Conservation (phyloP, 176 grass and related monocot species). For the Rhipidocladum racemiflorum region DNA sequence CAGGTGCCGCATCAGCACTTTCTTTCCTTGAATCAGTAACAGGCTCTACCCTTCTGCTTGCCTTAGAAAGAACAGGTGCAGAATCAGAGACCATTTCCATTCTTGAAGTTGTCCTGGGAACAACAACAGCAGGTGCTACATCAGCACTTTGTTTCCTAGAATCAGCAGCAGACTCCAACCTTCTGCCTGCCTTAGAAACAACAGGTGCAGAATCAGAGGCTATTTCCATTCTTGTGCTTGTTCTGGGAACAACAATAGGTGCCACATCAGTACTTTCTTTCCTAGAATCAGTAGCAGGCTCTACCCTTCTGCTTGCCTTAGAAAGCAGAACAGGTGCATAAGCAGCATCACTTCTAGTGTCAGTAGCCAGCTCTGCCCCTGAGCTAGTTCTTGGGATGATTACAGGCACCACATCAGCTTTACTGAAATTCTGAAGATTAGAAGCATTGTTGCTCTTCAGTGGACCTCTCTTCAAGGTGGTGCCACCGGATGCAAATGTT, state of each 20-base stretch:
- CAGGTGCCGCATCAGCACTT: slow-evolving; percentile 54
- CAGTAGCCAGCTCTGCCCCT: slow-evolving; percentile 56
- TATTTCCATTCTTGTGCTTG: slow-evolving; percentile 59
- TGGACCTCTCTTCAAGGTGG: slow-evolving; percentile 68
- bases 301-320: slow-evolving; percentile 45
- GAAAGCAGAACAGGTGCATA: slow-evolving; percentile 48
- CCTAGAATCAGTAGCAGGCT: slow-evolving; percentile 44
- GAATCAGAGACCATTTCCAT: slow-evolving; percentile 61
- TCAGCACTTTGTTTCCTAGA: slow-evolving; percentile 72
- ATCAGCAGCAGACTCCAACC: slow-evolving; percentile 45
- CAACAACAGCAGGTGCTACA: slow-evolving; percentile 36
- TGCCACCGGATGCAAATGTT: slow-evolving; percentile 43
- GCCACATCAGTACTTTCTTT: slow-evolving; percentile 57
- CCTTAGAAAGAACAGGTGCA: slow-evolving; percentile 43
- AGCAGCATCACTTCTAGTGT: slow-evolving; percentile 54
- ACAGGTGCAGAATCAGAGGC: slow-evolving; percentile 47
- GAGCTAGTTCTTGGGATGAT: slow-evolving; percentile 87
- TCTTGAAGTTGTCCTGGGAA: slow-evolving; percentile 52
- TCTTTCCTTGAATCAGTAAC: slow-evolving; percentile 66
- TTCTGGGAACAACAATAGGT: slow-evolving; percentile 50
- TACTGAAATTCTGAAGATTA: slow-evolving; percentile 59
- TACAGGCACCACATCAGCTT: slow-evolving; percentile 60
- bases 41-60: slow-evolving; percentile 53
- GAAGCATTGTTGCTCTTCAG: slow-evolving; percentile 52
- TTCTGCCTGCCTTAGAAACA: slow-evolving; percentile 57